phyloP scores from a whole-genome alignment of 495 filamentous ascomycete genomes.

The Letharia columbiana region DNA sequence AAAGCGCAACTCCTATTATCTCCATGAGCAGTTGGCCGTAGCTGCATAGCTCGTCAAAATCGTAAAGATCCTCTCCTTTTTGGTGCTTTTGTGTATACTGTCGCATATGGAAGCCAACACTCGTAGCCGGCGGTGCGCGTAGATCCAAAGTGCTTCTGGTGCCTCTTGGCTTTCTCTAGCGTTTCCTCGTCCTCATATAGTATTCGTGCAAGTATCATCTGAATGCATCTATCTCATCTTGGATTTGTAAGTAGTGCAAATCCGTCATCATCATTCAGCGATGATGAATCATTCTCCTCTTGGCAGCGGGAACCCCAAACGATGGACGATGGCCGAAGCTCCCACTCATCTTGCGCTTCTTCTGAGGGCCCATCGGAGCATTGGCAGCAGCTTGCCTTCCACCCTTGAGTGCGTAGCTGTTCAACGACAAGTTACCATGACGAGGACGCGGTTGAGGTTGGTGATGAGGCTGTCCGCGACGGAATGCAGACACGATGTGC shows the following conservation, averaged over 20 bases:
- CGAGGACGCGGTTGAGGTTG: constrained; percentile 51
- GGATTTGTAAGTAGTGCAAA: neutral
- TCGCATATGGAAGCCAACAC: neutral
- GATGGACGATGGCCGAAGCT: constrained; percentile 9
- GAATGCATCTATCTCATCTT: neutral
- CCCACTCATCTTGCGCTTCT: constrained; percentile 36
- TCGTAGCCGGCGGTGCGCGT: neutral
- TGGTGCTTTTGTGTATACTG: neutral
- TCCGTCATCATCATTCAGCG: constrained; percentile 6
- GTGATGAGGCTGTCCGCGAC: constrained; percentile 66
- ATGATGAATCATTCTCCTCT: constrained; percentile 13
- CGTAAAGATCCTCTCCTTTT: neutral
- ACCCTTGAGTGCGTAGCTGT: constrained; percentile 39
- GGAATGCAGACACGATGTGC: constrained; percentile 68
- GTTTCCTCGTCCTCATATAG: neutral
- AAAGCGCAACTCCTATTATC: neutral
- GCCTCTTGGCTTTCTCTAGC: neutral
- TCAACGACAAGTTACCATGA: constrained; percentile 41
- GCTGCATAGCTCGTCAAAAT: constrained; percentile 19
- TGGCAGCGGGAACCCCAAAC: constrained; percentile 1
- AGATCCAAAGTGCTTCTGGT: neutral
- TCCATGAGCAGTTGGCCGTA: constrained; percentile 13
- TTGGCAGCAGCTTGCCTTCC: constrained; percentile 46
- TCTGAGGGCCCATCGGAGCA: constrained; percentile 45
- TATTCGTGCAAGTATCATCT: neutral